Evolutionary conservation across 495 filamentous ascomycete genomes (phyloP), one percentile per base, ranked within the genome.

Genomic region (Xeromyces bisporus): DNA sequence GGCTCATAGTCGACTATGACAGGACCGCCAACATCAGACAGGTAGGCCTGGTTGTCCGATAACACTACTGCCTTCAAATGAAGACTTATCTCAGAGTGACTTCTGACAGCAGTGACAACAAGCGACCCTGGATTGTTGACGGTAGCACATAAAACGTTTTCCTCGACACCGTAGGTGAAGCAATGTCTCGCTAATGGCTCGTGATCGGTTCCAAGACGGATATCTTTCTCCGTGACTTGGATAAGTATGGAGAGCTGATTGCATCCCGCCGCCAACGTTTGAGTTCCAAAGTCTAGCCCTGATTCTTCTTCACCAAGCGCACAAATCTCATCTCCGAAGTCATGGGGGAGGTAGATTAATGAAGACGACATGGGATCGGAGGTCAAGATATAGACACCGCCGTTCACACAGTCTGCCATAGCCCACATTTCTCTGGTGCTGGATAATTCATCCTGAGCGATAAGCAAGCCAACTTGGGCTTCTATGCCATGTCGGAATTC

Each of bases 401-500:
- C 48, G 27, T 49, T 47, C 3, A 64, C 52, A 14, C 40, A 40
- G 35, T 67, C 58, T 11, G 60, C 51, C 32, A 73, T 50, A 7
- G 65, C 60, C 36, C 75, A 58, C 23, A 80, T 51, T 7, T 53
- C 50, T 29, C 50, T 39, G 11, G 55, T 41, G 21, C 43, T 42
- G 2, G 47, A 47, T 0, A 60, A 28, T 14, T 54, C 51, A n/a
- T 53, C 55, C 15, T 60, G 29, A 6, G 64, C 59, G 18, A 74
- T 55, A 3, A 67, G 60, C 7, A 75, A 29, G 2, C 64, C 69
- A 35, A 77, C 70, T 29, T 62, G 65, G 9, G 77, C 82, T 41
- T 79, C 71, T 17, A 80, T 50, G 4, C 83, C 80, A 47, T 75
- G 65, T 38, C 79, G 62, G 31, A 80, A 58, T 41, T 91, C 80